phyloP scores from a whole-genome alignment of 305 asterid species.

The Fraxinus angustifolia region DNA sequence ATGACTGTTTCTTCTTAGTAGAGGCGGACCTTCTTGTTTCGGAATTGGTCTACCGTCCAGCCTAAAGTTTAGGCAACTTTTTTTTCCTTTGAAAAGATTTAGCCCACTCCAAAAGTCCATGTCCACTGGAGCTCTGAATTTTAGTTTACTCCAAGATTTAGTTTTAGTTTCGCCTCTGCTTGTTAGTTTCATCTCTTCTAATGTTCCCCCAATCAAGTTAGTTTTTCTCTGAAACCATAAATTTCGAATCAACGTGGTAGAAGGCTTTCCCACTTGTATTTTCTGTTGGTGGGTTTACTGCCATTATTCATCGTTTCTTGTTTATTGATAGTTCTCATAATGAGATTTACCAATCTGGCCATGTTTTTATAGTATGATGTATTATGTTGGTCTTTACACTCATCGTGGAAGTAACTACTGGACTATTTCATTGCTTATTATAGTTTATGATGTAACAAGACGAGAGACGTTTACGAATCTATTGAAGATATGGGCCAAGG shows the following conservation, averaged over 20 bases:
- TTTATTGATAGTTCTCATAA: not conserved
- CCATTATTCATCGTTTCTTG: not conserved
- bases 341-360: not conserved
- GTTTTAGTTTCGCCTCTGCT: not conserved
- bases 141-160: not conserved
- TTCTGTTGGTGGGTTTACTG: not conserved
- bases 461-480: constrained; percentile 73
- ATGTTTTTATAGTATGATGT: not conserved
- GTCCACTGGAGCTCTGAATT: not conserved
- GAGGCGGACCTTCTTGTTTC: not conserved
- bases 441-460: constrained; percentile 86
- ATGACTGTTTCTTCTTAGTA: not conserved
- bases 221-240: not conserved
- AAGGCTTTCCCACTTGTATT: not conserved
- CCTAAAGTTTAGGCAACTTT: not conserved
- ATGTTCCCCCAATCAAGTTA: not conserved
- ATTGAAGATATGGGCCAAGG: constrained; percentile 62
- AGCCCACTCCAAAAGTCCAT: not conserved
- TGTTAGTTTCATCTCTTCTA: not conserved
- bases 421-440: not conserved
- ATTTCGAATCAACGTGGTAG: not conserved
- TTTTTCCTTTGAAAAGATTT: not conserved
- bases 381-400: not conserved
- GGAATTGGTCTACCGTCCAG: not conserved
- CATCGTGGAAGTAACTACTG: not conserved